Evolutionary conservation across 495 filamentous ascomycete genomes (phyloP), one percentile per base, ranked within the genome.

Genomic region (Neohortaea acidophila): DNA sequence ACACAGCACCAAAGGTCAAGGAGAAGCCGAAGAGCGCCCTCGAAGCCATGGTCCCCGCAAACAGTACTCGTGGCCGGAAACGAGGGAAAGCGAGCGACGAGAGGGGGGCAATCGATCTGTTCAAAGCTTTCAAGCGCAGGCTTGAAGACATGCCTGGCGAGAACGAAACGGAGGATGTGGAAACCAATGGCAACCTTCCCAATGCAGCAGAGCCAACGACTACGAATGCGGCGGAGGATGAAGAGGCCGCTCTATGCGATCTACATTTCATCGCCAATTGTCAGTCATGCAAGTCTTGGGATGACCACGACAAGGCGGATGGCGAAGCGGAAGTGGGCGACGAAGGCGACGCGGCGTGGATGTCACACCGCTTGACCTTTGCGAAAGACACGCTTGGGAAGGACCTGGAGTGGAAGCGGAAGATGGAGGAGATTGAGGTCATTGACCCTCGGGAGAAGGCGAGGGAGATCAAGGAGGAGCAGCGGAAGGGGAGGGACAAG

Each of bases 181-280:
- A n/a, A n/a, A 43, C 32, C 5, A 35, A 39, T 15, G 17, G 27
- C 18, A 8, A 19, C 18, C 22, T 18, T 21, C 8, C 18, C 8
- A 55, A 59, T 14, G 58, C 62, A 27, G 51, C 45, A 26, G 58
- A 46, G 25, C 59, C 52, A 4, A 51, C 48, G 24, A 43, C 50
- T 19, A 32, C 42, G n/a, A 51, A 30, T 1, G 48, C 51, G 1
- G 59, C 53, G 11, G 57, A 54, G n/a, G 68, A 73, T 29, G 77
- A 82, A 31, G 74, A 73, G 43, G 81, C 68, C 0, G 65, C 67
- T 27, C 62, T 91, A 12, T 94, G 85, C 52, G 84, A 94, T 53
- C 65, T 94, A 3, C 85, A 94, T 50, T 94, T 94, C 61, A 86
- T 96, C 48, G 77, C 77, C 6, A 77, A 85, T 46, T 99, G 89